These are phyloP conservation scores for Scutellaria minor DNA, from an alignment of 257 asterid genomes.

Conservation along the genomic window DNA sequence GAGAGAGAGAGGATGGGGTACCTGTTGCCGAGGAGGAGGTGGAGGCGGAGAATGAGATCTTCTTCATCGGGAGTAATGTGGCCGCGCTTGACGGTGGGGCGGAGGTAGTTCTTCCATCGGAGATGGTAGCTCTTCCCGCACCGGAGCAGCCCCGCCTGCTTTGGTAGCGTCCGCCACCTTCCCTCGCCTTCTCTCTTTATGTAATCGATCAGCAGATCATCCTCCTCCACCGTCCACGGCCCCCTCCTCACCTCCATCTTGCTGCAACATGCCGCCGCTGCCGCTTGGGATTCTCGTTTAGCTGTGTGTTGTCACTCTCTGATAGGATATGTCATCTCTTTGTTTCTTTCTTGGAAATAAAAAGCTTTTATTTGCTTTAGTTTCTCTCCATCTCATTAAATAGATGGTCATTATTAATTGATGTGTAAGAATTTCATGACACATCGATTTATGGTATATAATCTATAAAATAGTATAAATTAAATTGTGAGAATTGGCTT, in stretches of 20 bases:
- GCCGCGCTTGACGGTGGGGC: constrained; percentile 88
- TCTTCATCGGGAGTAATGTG: constrained; percentile 74
- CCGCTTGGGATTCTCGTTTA: constrained; percentile 45
- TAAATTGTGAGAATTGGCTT: too few relatives aligned
- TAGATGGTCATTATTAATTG: too few relatives aligned
- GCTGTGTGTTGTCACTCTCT: neutral
- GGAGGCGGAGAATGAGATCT: constrained; percentile 85
- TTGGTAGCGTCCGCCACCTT: constrained; percentile 89
- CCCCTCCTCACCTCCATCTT: constrained; percentile 89
- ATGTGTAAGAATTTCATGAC: too few relatives aligned
- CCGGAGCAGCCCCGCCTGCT: constrained; percentile 91
- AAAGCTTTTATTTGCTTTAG: neutral
- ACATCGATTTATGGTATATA: too few relatives aligned
- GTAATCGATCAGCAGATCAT: constrained; percentile 56
- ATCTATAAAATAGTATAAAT: too few relatives aligned
- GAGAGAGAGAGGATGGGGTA: constrained; percentile 21
- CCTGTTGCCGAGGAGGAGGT: constrained; percentile 88
- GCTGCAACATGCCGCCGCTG: constrained; percentile 72
- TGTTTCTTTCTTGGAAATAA: neutral
- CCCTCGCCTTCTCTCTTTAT: constrained; percentile 67
- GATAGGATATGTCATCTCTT: neutral
- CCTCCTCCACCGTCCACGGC: constrained; percentile 93
- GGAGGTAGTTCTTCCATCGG: constrained; percentile 93
- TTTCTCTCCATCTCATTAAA: constrained; percentile 2
- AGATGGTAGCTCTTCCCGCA: constrained; percentile 97